Percentiles rank a stretch among this genome's conserved stretches.
These are phyloP conservation scores for Aspergillus sp. DNA, from an alignment of 2,329 filamentous ascomycete species.

Conservation along the genomic window DNA sequence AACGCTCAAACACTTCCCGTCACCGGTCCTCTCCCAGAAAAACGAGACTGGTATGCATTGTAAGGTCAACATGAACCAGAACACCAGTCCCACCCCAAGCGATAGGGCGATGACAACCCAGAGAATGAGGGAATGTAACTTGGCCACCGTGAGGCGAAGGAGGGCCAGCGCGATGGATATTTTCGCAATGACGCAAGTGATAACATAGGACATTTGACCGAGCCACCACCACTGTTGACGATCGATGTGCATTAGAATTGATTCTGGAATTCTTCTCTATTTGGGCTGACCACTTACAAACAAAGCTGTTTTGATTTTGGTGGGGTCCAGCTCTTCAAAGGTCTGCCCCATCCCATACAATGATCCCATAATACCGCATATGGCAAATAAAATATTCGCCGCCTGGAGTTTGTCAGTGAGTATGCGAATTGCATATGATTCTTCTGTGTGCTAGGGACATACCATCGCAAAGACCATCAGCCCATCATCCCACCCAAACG, in stretches of 20 bases:
- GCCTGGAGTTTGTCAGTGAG: constrained; percentile 10
- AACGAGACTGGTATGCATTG: constrained; percentile 46
- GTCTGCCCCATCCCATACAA: constrained; percentile 26
- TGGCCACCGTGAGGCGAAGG: constrained; percentile 43
- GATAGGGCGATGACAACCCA: constrained; percentile 41
- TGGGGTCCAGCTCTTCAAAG: constrained; percentile 7
- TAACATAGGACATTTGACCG: constrained; percentile 48
- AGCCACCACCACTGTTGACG: constrained; percentile 43
- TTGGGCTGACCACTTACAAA: constrained; percentile 20
- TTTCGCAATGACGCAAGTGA: constrained; percentile 42
- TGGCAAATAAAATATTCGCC: constrained; percentile 27
- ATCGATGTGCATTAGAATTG: not conserved
- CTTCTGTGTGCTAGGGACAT: constrained; percentile 6
- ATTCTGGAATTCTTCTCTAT: not conserved
- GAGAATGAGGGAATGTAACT: constrained; percentile 40
- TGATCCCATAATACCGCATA: constrained; percentile 28
- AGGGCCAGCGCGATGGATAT: constrained; percentile 48
- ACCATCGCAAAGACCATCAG: constrained; percentile 32
- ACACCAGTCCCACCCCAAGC: constrained; percentile 39
- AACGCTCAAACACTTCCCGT: constrained; percentile 35
- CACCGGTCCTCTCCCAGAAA: constrained; percentile 41
- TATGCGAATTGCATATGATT: not conserved
- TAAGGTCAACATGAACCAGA: constrained; percentile 45
- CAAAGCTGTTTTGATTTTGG: constrained; percentile 23
- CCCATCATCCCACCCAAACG: constrained; percentile 33